phyloP scores from a whole-genome alignment of 768 basidiomycete genomes.

The Russula virescens region DNA sequence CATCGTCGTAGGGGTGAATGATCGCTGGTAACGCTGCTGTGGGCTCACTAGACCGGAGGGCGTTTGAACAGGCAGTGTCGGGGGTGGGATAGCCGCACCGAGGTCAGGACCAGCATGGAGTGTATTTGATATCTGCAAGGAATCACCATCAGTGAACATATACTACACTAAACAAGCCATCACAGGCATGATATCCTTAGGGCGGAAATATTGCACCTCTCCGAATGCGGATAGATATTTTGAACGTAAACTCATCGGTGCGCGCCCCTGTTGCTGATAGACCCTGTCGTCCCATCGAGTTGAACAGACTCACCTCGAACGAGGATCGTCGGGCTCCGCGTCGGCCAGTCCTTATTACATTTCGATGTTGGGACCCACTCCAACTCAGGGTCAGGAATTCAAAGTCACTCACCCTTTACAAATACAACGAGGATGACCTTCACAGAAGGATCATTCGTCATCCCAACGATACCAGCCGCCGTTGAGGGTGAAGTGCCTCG shows the following conservation, averaged over 20 bases:
- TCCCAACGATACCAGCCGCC: conserved; percentile 15
- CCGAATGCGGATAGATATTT: conserved; percentile 1
- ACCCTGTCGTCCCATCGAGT: neutral
- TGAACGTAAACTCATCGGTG: conserved; percentile 16
- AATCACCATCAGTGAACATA: neutral
- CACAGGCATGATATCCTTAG: neutral
- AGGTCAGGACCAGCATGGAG: conserved; percentile 11
- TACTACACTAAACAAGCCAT: neutral
- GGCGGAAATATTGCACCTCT: conserved; percentile 6
- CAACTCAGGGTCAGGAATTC: conserved; percentile 9
- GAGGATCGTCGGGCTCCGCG: neutral
- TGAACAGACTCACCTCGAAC: neutral
- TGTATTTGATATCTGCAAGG: conserved; percentile 10
- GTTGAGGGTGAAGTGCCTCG: conserved; percentile 10
- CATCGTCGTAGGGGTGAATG: neutral
- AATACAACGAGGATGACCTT: neutral
- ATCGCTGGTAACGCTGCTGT: neutral
- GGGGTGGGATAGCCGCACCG: conserved; percentile 7
- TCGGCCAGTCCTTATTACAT: neutral
- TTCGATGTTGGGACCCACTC: conserved; percentile 1
- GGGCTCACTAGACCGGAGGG: neutral
- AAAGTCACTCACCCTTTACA: too few relatives aligned
- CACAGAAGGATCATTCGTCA: conserved; percentile 10
- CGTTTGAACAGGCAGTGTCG: conserved; percentile 7
- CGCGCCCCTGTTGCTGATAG: conserved; percentile 7